A percentile compares a stretch with the other conserved stretches of the same genome.
These are phyloP conservation scores for Penicillium rolfsii DNA, from an alignment of 2,329 filamentous ascomycete species.

Conservation along the genomic window DNA sequence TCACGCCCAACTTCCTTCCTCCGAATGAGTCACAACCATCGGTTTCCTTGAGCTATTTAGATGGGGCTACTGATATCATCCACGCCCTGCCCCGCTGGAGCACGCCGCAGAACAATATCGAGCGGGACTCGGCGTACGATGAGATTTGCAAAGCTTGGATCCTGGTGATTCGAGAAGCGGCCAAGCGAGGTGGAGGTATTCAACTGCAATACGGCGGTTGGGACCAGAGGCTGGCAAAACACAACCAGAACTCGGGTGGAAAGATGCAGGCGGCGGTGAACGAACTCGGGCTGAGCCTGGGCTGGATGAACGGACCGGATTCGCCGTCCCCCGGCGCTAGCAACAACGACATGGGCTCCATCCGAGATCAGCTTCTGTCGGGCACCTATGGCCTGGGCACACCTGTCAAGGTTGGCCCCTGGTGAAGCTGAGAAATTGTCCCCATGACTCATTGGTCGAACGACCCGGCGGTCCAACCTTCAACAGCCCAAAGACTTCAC, in stretches of 20 bases:
- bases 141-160: slow-evolving; percentile 95
- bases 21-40: slow-evolving; percentile 85
- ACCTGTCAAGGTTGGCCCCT: slow-evolving; percentile 60
- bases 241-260: slow-evolving; percentile 84
- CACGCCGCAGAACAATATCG: slow-evolving; percentile 81
- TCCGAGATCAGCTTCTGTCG: slow-evolving; percentile 60
- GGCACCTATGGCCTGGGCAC: slow-evolving; percentile 60
- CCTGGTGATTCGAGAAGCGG: slow-evolving; percentile 84
- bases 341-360: slow-evolving; percentile 50
- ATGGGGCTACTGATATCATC: slow-evolving; percentile 86
- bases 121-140: slow-evolving; percentile 95
- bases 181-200: slow-evolving; percentile 88
- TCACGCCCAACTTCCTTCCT: slow-evolving; percentile 92
- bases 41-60: slow-evolving; percentile 81
- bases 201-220: slow-evolving; percentile 86
- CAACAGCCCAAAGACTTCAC: background rate
- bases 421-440: slow-evolving; percentile 44
- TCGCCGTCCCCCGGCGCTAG: slow-evolving; percentile 34
- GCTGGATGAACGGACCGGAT: slow-evolving; percentile 69
- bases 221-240: slow-evolving; percentile 84
- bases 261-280: slow-evolving; percentile 79
- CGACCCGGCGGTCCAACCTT: background rate
- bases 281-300: slow-evolving; percentile 72
- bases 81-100: slow-evolving; percentile 91
- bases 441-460: slow-evolving; percentile 4